Conservation (phyloP, 2,329 filamentous ascomycete species). For the Pseudogymnoascus sp. region DNA sequence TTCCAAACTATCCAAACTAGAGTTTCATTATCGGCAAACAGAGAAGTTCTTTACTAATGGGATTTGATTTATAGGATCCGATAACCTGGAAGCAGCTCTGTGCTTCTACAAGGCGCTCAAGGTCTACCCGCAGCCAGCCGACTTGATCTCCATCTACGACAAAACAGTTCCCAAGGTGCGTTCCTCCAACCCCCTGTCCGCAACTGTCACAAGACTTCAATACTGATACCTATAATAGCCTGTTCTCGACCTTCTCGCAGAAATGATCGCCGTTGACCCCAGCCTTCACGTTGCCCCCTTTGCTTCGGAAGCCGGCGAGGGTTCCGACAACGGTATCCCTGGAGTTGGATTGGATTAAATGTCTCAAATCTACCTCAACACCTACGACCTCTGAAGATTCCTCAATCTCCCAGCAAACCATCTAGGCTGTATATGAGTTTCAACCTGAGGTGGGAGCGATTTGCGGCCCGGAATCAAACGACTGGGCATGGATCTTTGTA, state of each 20-base stretch:
- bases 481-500: constrained; percentile 20
- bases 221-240: constrained; percentile 42
- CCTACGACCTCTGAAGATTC: constrained; percentile 3
- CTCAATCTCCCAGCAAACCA: neutral
- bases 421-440: neutral
- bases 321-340: constrained; percentile 25
- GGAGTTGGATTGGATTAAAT: constrained; percentile 26
- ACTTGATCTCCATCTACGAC: constrained; percentile 94
- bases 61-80: constrained; percentile 42
- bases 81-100: constrained; percentile 74
- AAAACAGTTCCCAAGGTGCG: constrained; percentile 92
- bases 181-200: neutral
- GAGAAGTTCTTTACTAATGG: constrained; percentile 8
- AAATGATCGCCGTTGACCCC: constrained; percentile 94
- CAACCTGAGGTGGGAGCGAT: neutral
- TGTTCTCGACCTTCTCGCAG: constrained; percentile 88
- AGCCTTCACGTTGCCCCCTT: constrained; percentile 51
- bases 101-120: constrained; percentile 98
- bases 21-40: neutral
- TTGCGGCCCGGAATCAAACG: neutral
- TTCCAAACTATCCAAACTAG: no score
- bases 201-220: neutral
- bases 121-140: constrained; percentile 89
- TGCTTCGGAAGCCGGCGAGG: constrained; percentile 17
- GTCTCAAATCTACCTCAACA: neutral